Evolutionary conservation across 1,284 basidiomycete genomes (phyloP).

Genomic region (Ganoderma resinaceum): DNA sequence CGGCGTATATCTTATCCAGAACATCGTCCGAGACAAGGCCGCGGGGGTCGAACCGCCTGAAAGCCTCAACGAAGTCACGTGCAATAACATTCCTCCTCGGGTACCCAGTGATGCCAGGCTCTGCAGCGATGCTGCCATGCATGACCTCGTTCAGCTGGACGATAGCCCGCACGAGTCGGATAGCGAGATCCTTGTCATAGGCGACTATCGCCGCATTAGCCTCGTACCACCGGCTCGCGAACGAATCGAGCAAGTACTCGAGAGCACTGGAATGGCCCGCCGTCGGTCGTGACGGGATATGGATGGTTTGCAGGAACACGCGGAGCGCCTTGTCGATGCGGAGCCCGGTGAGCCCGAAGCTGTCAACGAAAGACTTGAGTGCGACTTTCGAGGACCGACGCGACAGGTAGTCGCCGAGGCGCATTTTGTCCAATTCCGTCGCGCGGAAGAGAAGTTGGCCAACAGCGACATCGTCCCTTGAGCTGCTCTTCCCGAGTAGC

Average conservation of each 20-base stretch:
- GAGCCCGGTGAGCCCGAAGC: conserved; percentile 84
- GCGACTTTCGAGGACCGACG: conserved; percentile 75
- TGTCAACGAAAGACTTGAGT: conserved; percentile 85
- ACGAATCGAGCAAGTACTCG: conserved; percentile 82
- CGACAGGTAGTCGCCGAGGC: conserved; percentile 85
- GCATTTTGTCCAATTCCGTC: conserved; percentile 84
- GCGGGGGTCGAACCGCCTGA: conserved; percentile 76
- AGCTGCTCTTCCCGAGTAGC: conserved; percentile 64
- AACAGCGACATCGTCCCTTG: conserved; percentile 69
- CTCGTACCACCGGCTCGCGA: conserved; percentile 89
- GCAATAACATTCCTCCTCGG: conserved; percentile 69
- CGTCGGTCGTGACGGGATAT: conserved; percentile 64
- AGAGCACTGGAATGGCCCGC: conserved; percentile 53
- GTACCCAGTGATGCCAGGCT: conserved; percentile 67
- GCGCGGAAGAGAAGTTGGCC: conserved; percentile 88
- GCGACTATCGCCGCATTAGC: conserved; percentile 83
- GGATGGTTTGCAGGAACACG: conserved; percentile 84
- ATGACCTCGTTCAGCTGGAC: conserved; percentile 87
- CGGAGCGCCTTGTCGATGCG: conserved; percentile 91
- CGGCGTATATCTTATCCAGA: conserved; percentile 79
- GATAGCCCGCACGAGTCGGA: conserved; percentile 83
- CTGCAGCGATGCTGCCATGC: conserved; percentile 68
- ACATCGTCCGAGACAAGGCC: conserved; percentile 75
- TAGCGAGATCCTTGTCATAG: conserved; percentile 81
- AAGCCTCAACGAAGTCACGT: conserved; percentile 82